These are phyloP conservation scores for Aspergillus sclerotioniger DNA, from an alignment of 495 filamentous ascomycete genomes.

Conservation along the genomic window DNA sequence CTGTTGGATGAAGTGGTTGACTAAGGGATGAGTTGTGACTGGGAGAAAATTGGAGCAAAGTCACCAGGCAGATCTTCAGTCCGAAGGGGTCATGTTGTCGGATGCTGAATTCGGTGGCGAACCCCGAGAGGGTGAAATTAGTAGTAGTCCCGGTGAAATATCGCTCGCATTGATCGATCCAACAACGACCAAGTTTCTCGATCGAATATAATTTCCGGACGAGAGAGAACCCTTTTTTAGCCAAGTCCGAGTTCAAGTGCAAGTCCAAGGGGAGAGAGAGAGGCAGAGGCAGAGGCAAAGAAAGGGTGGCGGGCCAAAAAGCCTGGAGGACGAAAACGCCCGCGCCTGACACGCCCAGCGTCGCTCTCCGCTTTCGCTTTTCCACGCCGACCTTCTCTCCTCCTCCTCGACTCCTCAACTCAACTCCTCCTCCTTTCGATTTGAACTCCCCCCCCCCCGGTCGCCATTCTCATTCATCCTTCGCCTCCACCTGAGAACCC, in stretches of 20 bases:
- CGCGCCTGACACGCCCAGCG: not conserved
- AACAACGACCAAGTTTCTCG: too few relatives aligned
- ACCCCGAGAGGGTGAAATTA: not conserved
- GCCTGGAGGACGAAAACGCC: constrained; percentile 6
- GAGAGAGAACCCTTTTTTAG: not conserved
- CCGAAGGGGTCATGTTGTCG: not conserved
- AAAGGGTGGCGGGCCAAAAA: constrained; percentile 6
- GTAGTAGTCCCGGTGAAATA: too few relatives aligned
- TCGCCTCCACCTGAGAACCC: not conserved
- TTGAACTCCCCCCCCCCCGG: not conserved
- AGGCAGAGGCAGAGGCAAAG: not conserved
- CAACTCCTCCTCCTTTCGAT: not conserved
- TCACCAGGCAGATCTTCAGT: not conserved
- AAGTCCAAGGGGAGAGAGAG: too few relatives aligned
- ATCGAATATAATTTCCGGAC: too few relatives aligned
- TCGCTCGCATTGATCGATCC: too few relatives aligned
- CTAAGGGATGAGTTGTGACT: too few relatives aligned
- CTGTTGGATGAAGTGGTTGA: not conserved
- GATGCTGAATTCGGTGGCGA: not conserved
- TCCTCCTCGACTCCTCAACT: not conserved
- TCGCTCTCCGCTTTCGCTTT: constrained; percentile 8
- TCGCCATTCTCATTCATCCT: not conserved
- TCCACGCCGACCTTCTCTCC: not conserved
- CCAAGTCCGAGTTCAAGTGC: too few relatives aligned
- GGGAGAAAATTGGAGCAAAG: not conserved